Base-by-base conservation (phyloP, 352 stramenopile genomes). In the Elongisporangium undulatum region DNA sequence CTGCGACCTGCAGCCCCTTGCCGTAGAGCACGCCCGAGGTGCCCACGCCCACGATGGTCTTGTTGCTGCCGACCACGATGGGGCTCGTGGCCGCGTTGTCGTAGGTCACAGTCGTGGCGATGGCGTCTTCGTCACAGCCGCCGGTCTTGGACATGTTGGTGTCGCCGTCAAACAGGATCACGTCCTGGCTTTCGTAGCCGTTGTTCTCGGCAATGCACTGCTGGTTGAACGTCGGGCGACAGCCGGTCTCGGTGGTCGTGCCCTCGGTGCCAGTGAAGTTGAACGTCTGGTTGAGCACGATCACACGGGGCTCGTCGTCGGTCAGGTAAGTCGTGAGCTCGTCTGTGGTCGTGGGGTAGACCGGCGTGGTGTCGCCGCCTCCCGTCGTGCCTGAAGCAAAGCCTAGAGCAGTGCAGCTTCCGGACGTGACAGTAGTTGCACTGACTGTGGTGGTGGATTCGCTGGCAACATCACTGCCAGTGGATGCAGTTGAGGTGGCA, bases 211-310 rank as follows among this genome's bases (percentile, higher is more conserved):
- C 66, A 4, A 72, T 39, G n/a, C 67, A 74, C 7, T 69, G 48
- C 7, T 48, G 53, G 2, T 45, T 56, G 58, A 59, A 69, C 38
- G 64, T 49, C 17, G 60, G 59, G 12, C 51, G 62, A 20, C 73
- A 78, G 19, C 69, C 73, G 6, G 29, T 65, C 26, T 76, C 73
- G 34, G 64, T 79, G 12, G 68, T 75, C 1, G 50, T 68, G 16
- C 67, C 64, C 54, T 75, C 62, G 0, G 69, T 65, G 3, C 64
- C 67, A 12, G 53, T 55, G 61, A 75, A 82, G 61, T 79, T 58
- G 34, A 77, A 78, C 0, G 45, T 53, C 61, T 77, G 69, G 61
- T 69, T 64, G 34, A 82, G 55, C 17, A 80, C 59, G 54, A 82
- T 66, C 0, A 82, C 71, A 12, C 64, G 67, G 0, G 73, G 61